These are phyloP conservation scores for Marasmius sp. DNA, from an alignment of 1,284 basidiomycete genomes.

Conservation along the genomic window DNA sequence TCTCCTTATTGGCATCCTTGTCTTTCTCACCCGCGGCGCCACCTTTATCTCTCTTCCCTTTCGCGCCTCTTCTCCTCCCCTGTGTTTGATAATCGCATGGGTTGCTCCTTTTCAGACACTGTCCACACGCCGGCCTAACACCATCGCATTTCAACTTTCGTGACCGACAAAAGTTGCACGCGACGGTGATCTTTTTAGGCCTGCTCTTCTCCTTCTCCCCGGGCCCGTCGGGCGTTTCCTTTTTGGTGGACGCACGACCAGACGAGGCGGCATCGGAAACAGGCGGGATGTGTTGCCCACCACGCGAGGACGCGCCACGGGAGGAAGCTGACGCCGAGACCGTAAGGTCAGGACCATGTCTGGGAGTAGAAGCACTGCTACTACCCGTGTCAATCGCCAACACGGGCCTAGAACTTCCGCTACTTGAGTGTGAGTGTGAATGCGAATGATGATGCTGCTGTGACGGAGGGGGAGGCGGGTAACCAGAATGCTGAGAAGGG, in stretches of 20 bases:
- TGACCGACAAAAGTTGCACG: conserved; percentile 22
- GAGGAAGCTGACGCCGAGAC: conserved; percentile 11
- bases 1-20: not conserved
- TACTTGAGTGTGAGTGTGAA: not conserved
- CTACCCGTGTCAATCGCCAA: conserved; percentile 67
- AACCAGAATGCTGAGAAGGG: conserved; percentile 42
- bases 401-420: conserved; percentile 46
- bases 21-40: conserved; percentile 39
- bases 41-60: not conserved
- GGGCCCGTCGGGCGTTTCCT: conserved; percentile 14
- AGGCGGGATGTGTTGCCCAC: conserved; percentile 38
- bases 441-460: not conserved
- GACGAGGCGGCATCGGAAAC: conserved; percentile 35
- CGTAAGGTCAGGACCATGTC: conserved; percentile 44
- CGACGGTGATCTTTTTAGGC: conserved; percentile 79
- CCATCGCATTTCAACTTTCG: conserved; percentile 85
- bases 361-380: conserved; percentile 40
- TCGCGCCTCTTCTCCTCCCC: conserved; percentile 63
- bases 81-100: conserved; percentile 78
- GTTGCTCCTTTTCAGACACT: conserved; percentile 74
- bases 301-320: conserved; percentile 44
- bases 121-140: conserved; percentile 73
- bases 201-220: conserved; percentile 51
- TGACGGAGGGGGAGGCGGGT: not conserved
- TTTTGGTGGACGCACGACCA: conserved; percentile 33